Percentiles rank a stretch among this genome's conserved stretches.
Conservation (phyloP, 139 green algal species). For the Pseudopediastrum boryanum region DNA sequence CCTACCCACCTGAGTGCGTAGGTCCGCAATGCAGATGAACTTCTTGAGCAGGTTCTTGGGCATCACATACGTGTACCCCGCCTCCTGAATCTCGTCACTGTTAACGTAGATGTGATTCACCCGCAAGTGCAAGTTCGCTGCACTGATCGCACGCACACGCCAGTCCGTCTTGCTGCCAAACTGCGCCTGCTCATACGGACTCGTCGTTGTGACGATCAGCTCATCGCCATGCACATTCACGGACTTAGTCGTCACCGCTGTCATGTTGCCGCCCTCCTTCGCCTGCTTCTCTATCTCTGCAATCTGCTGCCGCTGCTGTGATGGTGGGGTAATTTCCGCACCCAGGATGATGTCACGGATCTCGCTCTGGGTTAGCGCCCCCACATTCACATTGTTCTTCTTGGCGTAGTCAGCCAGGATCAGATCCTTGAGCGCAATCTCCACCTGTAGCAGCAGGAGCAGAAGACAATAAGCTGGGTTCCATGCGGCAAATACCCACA, state of each 20-base stretch:
- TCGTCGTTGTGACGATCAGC: conserved; percentile 97
- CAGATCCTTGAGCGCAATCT: conserved; percentile 96
- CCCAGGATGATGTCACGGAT: conserved; percentile 99
- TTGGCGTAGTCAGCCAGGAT: conserved; percentile 99
- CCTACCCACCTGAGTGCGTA: conserved; percentile 93
- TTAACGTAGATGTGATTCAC: conserved; percentile 99
- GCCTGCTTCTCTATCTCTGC: conserved; percentile 99
- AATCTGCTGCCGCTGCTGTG: conserved; percentile 97
- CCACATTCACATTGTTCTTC: conserved; percentile 99
- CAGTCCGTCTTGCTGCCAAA: conserved; percentile 98
- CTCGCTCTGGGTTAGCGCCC: conserved; percentile 90
- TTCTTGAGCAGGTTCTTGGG: conserved; percentile 99
- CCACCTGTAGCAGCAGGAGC: conserved; percentile 53
- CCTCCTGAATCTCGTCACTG: conserved; percentile 93
- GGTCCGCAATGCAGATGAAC: conserved; percentile 98
- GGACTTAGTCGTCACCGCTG: conserved; percentile 93
- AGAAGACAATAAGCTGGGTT: too few relatives aligned
- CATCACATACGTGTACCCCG: conserved; percentile 97
- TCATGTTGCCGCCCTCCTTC: conserved; percentile 83
- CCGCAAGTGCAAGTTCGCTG: conserved; percentile 97
- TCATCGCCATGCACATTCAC: conserved; percentile 98
- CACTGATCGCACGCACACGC: conserved; percentile 95
- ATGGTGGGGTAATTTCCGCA: conserved; percentile 97
- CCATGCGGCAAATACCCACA: too few relatives aligned
- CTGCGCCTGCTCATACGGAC: conserved; percentile 94